Conservation (phyloP, 257 asterid species). For the Solanum habrochaites region DNA sequence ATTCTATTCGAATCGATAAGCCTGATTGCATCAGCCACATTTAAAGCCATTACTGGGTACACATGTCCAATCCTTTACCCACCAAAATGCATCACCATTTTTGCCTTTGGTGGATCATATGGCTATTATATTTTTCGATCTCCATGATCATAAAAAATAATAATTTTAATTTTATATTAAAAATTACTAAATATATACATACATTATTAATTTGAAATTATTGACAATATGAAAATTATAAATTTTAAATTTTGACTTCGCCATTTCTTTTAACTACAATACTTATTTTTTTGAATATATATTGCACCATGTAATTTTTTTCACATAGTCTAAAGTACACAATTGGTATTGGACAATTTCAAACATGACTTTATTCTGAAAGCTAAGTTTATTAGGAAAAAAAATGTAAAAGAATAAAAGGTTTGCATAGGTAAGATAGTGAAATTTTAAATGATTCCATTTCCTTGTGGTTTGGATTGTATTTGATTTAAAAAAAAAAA, state of each 20-base stretch:
- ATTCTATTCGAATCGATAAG: neutral
- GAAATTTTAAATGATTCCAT: neutral
- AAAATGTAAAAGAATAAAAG: neutral
- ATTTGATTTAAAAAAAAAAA: neutral
- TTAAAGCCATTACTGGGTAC: neutral
- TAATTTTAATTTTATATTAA: neutral
- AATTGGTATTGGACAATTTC: neutral
- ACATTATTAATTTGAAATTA: neutral
- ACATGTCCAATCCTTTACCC: neutral
- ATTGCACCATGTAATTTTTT: neutral
- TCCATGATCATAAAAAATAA: too few species aligned
- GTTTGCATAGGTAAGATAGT: neutral
- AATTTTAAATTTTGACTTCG: neutral
- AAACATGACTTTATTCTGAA: neutral
- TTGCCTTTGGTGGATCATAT: neutral
- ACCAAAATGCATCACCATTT: neutral
- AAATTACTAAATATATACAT: neutral
- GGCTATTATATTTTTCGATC: neutral
- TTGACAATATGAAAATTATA: neutral
- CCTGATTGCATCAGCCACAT: neutral
- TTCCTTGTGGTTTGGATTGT: neutral
- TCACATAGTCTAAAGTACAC: neutral
- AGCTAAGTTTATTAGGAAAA: neutral
- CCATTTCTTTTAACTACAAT: neutral
- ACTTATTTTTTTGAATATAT: neutral